Evolutionary conservation across 2,329 filamentous ascomycete species (phyloP), one percentile per base, ranked within the genome.

Genomic region (Talaromyces sp.): DNA sequence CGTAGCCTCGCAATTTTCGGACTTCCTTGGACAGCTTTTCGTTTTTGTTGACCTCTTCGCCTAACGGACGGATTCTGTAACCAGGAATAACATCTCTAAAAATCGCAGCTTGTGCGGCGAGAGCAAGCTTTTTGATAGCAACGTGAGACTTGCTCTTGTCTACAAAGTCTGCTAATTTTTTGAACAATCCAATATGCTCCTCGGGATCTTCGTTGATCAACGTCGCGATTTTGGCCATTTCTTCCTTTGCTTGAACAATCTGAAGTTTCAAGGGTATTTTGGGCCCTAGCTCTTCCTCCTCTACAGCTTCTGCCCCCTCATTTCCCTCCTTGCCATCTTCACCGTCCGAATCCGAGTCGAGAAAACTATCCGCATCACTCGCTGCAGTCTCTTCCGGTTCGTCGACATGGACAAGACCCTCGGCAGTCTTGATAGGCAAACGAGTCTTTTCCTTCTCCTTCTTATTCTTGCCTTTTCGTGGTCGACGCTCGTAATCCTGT

Each of bases 41-140:
- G 65, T 86, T 85, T 73, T 89, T 84, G 52, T 89, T 87, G n/a
- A 62, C 64, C 37, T 92, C 90, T 67, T 96, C 92, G 0, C 85
- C 83, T 3, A 92, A 81, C 1, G 92, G 90, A 19, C 95, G 89
- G 81, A 99, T 98, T 67, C 95, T 86, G 77, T 99, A 99, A 25
- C 95, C 95, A 0, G 95, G 95, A 66, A 99, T 98, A 56, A 97
- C 86, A 78, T 98, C 95, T 77, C 94, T 97, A 83, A 94, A 99
- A 13, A 98, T 88, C 0, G 93, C 87, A 75, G 95, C 85, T 78
- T 97, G 93, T 25, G 95, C 92, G 57, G 89, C 91, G 68, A 99
- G 81, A 7, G 91, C 89, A 67, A 99, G 84, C 78, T 96, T 97
- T 80, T 91, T 89, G 61, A 99, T 89, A 1, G 90, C 88, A 15